Base-by-base conservation (phyloP, 495 filamentous ascomycete species). In the Schizothecium vesticola region DNA sequence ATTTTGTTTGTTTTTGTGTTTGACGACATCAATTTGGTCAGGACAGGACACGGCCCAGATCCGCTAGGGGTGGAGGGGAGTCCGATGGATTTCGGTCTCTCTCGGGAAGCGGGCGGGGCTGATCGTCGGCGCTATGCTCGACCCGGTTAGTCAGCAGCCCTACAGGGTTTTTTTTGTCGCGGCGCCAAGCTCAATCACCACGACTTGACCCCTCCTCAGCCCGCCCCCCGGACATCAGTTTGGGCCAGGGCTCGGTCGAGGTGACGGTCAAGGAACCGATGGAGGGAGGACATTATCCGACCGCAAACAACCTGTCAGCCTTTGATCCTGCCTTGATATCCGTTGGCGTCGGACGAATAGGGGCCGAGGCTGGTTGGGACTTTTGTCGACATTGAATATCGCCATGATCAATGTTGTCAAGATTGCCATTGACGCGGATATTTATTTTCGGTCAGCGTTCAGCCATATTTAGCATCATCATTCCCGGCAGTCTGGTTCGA, bases 131-230 rank as follows among this genome's bases (percentile, higher is more conserved):
- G 65, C 65, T 66, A 60, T 61, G 56, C 65, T 59, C 19, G 21
- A 60, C 19, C 29, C 3, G 65, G 65, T 59, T 66, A 66, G 65
- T 36, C 28, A 60, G 65, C 65, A 66, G 65, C 65, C 65, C 57
- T 66, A 66, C 65, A 66, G 57, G 65, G 65, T 66, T 66, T 61
- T 66, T 28, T n/a, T 2, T 33, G 19, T n/a, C 5, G 19, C 43
- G 43, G 43, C 43, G 43, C 43, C 7, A 51, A 51, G 43, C 10
- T 1, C 56, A 25, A 22, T 51, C 43, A 43, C 33, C 33, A 16
- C 33, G 33, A 16, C n/a, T 43, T 16, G 33, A 43, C 33, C 33
- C 19, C 43, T 51, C 19, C 7, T 51, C 58, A 59, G 58, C 58
- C 58, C 58, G 58, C 24, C 6, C 28, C 58, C 28, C 58, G 28